Percentiles rank a stretch among this genome's conserved stretches.
phyloP scores from a whole-genome alignment of 768 basidiomycete genomes.

The Mycena chlorophos region DNA sequence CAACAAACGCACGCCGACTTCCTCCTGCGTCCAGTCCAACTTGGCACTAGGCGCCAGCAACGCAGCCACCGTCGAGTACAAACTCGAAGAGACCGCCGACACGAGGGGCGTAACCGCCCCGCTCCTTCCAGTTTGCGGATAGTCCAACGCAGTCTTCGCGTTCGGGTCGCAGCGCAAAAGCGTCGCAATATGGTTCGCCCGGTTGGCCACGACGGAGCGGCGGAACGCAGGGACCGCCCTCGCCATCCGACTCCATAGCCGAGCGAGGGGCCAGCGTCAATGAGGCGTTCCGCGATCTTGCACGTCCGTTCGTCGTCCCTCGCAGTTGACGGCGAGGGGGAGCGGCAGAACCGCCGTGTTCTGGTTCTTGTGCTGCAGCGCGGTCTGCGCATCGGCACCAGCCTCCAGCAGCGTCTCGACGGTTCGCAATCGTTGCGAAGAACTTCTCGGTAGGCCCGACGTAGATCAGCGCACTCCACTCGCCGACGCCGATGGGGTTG shows the following conservation, averaged over 20 bases:
- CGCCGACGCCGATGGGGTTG: constrained; percentile 24
- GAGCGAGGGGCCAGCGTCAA: constrained; percentile 42
- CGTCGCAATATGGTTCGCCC: constrained; percentile 39
- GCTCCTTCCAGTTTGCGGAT: constrained; percentile 33
- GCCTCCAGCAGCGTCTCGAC: constrained; percentile 48
- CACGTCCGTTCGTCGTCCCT: constrained; percentile 43
- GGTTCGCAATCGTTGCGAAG: constrained; percentile 52
- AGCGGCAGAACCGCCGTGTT: constrained; percentile 35
- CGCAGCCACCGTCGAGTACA: constrained; percentile 37
- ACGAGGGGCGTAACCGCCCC: constrained; percentile 38
- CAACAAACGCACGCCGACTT: no score
- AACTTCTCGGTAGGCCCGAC: constrained; percentile 29
- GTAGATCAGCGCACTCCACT: constrained; percentile 26
- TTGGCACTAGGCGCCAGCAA: constrained; percentile 44
- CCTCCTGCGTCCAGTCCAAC: constrained; percentile 34
- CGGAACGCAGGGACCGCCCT: constrained; percentile 43
- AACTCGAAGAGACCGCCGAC: constrained; percentile 33
- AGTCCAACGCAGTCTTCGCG: constrained; percentile 39
- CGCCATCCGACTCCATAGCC: constrained; percentile 34
- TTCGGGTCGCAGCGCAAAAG: constrained; percentile 45
- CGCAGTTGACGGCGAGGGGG: constrained; percentile 38
- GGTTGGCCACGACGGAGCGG: constrained; percentile 35
- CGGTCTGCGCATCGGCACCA: constrained; percentile 46
- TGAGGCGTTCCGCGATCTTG: constrained; percentile 40
- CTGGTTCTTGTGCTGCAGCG: constrained; percentile 30